A percentile compares a stretch with the other conserved stretches of the same genome.
Conservation (phyloP, 2,329 filamentous ascomycete species). For the Ophiostoma quercus region DNA sequence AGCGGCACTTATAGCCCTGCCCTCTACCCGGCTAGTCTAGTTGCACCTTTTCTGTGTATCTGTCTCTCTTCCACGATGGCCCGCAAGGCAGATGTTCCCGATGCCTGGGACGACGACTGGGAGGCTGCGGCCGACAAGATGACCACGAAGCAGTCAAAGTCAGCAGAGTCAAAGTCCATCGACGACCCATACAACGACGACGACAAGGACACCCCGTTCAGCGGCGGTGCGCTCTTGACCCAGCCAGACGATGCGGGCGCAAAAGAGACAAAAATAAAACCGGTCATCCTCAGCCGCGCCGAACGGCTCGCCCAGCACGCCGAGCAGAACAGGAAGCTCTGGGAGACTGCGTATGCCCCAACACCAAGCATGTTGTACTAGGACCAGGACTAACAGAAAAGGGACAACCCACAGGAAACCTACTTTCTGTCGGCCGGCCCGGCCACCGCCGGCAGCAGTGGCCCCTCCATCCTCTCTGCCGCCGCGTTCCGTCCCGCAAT, state of each 20-base stretch:
- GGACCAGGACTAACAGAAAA: slow-evolving; percentile 33
- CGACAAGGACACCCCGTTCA: slow-evolving; percentile 12
- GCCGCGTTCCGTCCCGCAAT: slow-evolving; percentile 75
- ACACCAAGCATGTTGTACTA: background rate
- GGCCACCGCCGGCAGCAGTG: slow-evolving; percentile 32
- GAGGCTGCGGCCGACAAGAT: slow-evolving; percentile 64
- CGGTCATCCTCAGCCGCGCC: slow-evolving; percentile 57
- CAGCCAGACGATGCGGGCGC: slow-evolving; percentile 23
- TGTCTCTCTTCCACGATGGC: slow-evolving; percentile 35
- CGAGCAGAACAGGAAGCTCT: slow-evolving; percentile 78
- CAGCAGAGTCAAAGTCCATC: background rate
- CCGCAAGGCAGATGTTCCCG: slow-evolving; percentile 49
- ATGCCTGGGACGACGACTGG: slow-evolving; percentile 93
- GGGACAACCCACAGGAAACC: slow-evolving; percentile 68
- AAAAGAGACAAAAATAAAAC: background rate
- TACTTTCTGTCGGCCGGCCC: slow-evolving; percentile 57
- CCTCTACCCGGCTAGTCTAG: background rate
- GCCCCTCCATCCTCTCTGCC: slow-evolving; percentile 43
- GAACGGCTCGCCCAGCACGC: slow-evolving; percentile 75
- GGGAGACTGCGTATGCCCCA: slow-evolving; percentile 73
- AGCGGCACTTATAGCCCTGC: slow-evolving; percentile 10
- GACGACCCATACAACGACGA: slow-evolving; percentile 7
- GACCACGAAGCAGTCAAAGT: slow-evolving; percentile 33
- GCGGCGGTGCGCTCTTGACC: slow-evolving; percentile 9
- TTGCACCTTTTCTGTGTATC: background rate